These are phyloP conservation scores for Nannizziopsis barbatae DNA, from an alignment of 2,329 filamentous ascomycete species.

Conservation along the genomic window DNA sequence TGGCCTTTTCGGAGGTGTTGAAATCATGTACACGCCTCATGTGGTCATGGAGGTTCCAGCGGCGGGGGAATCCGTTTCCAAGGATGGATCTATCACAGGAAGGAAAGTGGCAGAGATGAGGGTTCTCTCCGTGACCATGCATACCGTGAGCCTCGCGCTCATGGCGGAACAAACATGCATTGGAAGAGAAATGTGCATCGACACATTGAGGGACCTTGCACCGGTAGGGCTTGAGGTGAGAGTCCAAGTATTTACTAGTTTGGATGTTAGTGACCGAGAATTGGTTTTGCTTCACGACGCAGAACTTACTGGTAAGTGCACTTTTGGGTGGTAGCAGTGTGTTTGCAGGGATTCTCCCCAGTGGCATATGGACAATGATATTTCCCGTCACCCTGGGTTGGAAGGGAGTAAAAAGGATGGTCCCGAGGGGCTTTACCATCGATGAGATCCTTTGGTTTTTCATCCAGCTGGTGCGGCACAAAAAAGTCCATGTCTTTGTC, in stretches of 20 bases:
- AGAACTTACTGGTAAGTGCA: slow-evolving; percentile 91
- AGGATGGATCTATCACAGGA: slow-evolving; percentile 73
- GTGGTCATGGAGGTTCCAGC: slow-evolving; percentile 94
- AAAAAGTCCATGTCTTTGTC: slow-evolving; percentile 33
- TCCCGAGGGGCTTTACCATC: slow-evolving; percentile 33
- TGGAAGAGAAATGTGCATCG: slow-evolving; percentile 84
- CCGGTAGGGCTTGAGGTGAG: slow-evolving; percentile 88
- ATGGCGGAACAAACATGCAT: slow-evolving; percentile 84
- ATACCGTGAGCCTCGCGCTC: slow-evolving; percentile 93
- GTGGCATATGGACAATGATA: slow-evolving; percentile 83
- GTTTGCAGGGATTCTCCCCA: slow-evolving; percentile 61
- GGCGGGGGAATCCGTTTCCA: slow-evolving; percentile 82
- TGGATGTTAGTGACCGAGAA: slow-evolving; percentile 14
- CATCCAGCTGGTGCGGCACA: slow-evolving; percentile 23
- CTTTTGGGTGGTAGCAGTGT: slow-evolving; percentile 92
- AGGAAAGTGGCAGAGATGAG: slow-evolving; percentile 75
- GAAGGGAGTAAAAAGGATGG: slow-evolving; percentile 33
- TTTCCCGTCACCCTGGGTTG: slow-evolving; percentile 55
- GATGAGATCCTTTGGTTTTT: slow-evolving; percentile 29
- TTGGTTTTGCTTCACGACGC: background rate
- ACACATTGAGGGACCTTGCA: slow-evolving; percentile 80
- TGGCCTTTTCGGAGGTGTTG: slow-evolving; percentile 34
- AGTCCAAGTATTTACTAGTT: slow-evolving; percentile 86
- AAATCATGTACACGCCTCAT: slow-evolving; percentile 85
- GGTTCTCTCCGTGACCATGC: slow-evolving; percentile 88